phyloP scores from a whole-genome alignment of 1,139 yeast species.

The Candida tetrigidarum region DNA sequence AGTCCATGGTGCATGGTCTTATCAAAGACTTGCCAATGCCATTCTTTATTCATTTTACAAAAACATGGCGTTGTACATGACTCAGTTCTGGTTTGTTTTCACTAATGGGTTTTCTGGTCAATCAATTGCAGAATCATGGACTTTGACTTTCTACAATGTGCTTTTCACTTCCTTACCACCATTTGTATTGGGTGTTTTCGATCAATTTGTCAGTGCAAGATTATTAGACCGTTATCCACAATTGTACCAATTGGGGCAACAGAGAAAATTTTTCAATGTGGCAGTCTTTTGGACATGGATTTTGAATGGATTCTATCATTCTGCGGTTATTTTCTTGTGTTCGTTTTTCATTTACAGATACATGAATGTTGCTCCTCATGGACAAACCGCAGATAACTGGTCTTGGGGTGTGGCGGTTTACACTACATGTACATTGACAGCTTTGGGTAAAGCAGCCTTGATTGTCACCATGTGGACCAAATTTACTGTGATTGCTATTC shows the following conservation, averaged over 20 bases:
- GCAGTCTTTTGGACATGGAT: slow-evolving; percentile 98
- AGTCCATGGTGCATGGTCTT: slow-evolving; percentile 98
- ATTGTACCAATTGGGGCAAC: slow-evolving; percentile 87
- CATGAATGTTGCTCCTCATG: slow-evolving; percentile 69
- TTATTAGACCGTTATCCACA: slow-evolving; percentile 91
- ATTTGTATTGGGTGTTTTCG: slow-evolving; percentile 94
- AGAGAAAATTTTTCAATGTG: slow-evolving; percentile 86
- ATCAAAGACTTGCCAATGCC: slow-evolving; percentile 90
- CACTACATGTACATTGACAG: slow-evolving; percentile 87
- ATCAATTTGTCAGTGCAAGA: slow-evolving; percentile 92
- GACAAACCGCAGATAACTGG: slow-evolving; percentile 89
- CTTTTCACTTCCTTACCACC: slow-evolving; percentile 96
- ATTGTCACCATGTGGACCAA: slow-evolving; percentile 95
- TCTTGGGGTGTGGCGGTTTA: slow-evolving; percentile 92
- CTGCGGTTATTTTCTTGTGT: slow-evolving; percentile 81
- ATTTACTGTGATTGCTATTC: slow-evolving; percentile 88
- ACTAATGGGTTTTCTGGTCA: slow-evolving; percentile 94
- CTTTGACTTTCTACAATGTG: slow-evolving; percentile 95
- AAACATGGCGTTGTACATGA: slow-evolving; percentile 93
- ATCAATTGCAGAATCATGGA: slow-evolving; percentile 97
- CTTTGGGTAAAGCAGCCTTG: slow-evolving; percentile 93
- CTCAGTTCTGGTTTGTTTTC: slow-evolving; percentile 98
- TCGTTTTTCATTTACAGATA: slow-evolving; percentile 68
- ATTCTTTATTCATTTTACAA: slow-evolving; percentile 95
- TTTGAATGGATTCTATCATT: slow-evolving; percentile 91